Percentiles rank a stretch among this genome's conserved stretches.
phyloP scores from a whole-genome alignment of 177 flowering plant species.

The Vitis hybrid region DNA sequence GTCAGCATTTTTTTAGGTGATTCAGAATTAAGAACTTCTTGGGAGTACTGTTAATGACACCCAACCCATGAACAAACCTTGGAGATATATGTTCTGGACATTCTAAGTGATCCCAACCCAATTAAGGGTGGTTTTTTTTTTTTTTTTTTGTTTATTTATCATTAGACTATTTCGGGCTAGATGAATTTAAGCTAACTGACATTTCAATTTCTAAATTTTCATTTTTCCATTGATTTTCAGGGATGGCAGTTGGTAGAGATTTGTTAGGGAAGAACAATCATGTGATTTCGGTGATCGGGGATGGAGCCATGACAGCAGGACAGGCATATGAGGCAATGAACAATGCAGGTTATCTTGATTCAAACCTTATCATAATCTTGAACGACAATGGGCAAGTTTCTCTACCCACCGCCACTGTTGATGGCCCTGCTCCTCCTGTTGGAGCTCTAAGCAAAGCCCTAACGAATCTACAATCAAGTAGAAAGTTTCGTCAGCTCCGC shows the following conservation, averaged over 20 bases:
- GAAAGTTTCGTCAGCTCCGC: constrained; percentile 31
- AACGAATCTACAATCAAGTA: constrained; percentile 33
- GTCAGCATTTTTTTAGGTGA: no score
- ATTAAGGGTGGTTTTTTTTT: no score
- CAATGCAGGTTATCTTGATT: constrained; percentile 47
- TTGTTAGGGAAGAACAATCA: constrained; percentile 42
- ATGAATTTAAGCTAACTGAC: no score
- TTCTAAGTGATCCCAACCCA: no score
- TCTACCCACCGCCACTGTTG: constrained; percentile 50
- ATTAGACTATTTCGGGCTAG: no score
- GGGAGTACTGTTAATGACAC: no score
- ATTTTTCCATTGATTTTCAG: constrained; percentile 19
- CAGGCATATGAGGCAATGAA: constrained; percentile 57
- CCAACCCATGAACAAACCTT: no score
- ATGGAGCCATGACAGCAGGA: constrained; percentile 63
- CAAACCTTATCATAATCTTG: constrained; percentile 41
- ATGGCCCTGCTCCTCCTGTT: constrained; percentile 52
- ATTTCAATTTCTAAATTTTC: no score
- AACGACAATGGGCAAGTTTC: constrained; percentile 56
- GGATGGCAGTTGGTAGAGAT: constrained; percentile 59
- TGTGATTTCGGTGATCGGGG: constrained; percentile 52
- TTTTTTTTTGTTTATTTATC: no score
- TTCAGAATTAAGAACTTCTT: no score
- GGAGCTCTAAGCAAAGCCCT: constrained; percentile 46
- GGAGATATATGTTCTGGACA: no score